Evolutionary conservation across 345 rosid genomes (phyloP).

Genomic region (Citrus maxima): DNA sequence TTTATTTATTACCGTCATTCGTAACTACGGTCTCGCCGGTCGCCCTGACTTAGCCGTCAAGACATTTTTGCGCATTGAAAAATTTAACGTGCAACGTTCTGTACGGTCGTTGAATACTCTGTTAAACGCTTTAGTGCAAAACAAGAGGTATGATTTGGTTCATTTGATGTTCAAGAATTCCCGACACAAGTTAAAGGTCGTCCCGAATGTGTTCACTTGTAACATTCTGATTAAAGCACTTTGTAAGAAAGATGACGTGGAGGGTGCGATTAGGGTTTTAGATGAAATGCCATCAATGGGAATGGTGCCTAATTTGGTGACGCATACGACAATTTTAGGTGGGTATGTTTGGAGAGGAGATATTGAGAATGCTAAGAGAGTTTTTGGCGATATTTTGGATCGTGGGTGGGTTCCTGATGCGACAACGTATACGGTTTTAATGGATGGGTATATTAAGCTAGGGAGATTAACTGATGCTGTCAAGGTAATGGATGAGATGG

Average conservation of each 20-base stretch:
- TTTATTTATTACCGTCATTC: constrained; percentile 60
- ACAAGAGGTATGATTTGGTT: constrained; percentile 57
- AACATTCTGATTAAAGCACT: constrained; percentile 74
- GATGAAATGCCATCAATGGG: constrained; percentile 89
- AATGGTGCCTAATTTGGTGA: constrained; percentile 67
- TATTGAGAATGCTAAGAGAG: constrained; percentile 56
- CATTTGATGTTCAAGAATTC: constrained; percentile 52
- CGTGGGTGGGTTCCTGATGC: constrained; percentile 88
- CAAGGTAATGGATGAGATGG: constrained; percentile 88
- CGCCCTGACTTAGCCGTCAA: constrained; percentile 48
- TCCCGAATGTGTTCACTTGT: constrained; percentile 70
- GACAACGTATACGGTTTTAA: constrained; percentile 61
- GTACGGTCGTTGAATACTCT: constrained; percentile 79
- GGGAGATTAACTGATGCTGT: constrained; percentile 74
- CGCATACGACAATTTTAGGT: constrained; percentile 70
- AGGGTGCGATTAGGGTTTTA: constrained; percentile 52
- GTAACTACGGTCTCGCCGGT: constrained; percentile 74
- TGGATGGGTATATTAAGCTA: constrained; percentile 72
- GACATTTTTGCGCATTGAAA: constrained; percentile 57
- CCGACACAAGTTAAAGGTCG: constrained; percentile 43
- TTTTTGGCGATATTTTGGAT: constrained; percentile 60
- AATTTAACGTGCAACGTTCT: constrained; percentile 58
- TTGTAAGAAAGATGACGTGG: constrained; percentile 57
- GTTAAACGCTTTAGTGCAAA: constrained; percentile 70
- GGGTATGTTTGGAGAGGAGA: constrained; percentile 74